These are phyloP conservation scores for Mycena galopus DNA, from an alignment of 768 basidiomycete species.

Conservation along the genomic window DNA sequence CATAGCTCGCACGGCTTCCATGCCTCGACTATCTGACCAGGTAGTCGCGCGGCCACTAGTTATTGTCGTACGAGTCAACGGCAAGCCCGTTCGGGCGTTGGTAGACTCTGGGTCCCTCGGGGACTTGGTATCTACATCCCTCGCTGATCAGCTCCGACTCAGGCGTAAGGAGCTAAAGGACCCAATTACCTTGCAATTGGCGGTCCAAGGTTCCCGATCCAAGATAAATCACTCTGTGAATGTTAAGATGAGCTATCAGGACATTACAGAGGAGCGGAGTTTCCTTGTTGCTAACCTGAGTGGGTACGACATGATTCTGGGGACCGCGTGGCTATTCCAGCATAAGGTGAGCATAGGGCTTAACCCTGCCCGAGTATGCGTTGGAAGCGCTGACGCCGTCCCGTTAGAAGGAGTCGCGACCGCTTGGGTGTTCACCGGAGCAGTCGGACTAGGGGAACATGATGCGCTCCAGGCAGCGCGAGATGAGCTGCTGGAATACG, in stretches of 20 bases:
- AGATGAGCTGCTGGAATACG: neutral
- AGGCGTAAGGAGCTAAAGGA: neutral
- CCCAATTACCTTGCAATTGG: no score
- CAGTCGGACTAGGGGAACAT: neutral
- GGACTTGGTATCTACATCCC: neutral
- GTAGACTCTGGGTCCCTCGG: neutral
- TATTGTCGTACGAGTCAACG: neutral
- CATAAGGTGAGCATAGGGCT: neutral
- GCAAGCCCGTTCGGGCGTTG: neutral
- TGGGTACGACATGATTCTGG: neutral
- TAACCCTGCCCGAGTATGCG: neutral
- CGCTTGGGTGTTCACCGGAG: neutral
- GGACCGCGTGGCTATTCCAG: neutral
- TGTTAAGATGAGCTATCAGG: neutral
- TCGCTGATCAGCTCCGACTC: neutral
- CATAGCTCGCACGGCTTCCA: neutral
- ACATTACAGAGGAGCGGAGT: neutral
- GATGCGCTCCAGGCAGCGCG: neutral
- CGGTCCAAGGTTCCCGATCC: neutral
- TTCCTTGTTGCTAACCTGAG: neutral
- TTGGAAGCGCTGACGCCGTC: neutral
- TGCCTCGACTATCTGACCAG: neutral
- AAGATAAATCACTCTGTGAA: neutral
- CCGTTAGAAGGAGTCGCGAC: neutral
- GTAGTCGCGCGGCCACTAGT: neutral